Evolutionary conservation across 2,329 filamentous ascomycete species (phyloP), one percentile per base, ranked within the genome.

Genomic region (Keithomyces neogunnii): DNA sequence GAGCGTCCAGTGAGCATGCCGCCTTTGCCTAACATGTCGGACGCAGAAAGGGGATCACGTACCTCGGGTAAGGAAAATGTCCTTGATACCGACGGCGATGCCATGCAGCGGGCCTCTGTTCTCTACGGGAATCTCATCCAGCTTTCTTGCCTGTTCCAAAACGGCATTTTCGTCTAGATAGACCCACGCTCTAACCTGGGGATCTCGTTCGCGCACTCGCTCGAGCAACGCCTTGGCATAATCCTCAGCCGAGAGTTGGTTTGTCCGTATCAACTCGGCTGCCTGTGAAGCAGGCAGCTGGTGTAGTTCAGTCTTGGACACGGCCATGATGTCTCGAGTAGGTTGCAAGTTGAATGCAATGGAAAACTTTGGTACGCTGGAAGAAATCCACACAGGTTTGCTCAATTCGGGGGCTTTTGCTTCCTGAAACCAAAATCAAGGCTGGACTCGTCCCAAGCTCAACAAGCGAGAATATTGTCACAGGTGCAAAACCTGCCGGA

Each of bases 31-130:
- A 7, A 2, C 7, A 40, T 3, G 19, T 5, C n/a, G 5, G 38
- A 26, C 7, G 6, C n/a, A 19, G 5, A 5, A 26, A 19, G 13
- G n/a, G 10, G 10, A 6, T 5, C n/a, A 52, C 5, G n/a, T 51
- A 73, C 74, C 74, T 62, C 76, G 77, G 0, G 75, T 83, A 57
- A 71, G 72, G 55, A 83, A 78, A 3, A 83, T 70, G 66, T 84
- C 81, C 59, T 84, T 84, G 9, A 84, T 69, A 1, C 70, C 81
- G n/a, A 84, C 64, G 0, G 77, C 71, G 5, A 84, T 61, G 1
- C 80, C 80, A 57, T 83, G 79, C 0, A 84, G 62, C 0, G 75
- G 76, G 0, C 80, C 79, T 50, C 80, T 67, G 51, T 77, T 56
- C 1, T 69, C 66, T 0, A 55, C 43, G 0, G 78, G 74, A 2